Conservation (phyloP, 2,329 filamentous ascomycete species). For the Chrysoporthe austroafricana region DNA sequence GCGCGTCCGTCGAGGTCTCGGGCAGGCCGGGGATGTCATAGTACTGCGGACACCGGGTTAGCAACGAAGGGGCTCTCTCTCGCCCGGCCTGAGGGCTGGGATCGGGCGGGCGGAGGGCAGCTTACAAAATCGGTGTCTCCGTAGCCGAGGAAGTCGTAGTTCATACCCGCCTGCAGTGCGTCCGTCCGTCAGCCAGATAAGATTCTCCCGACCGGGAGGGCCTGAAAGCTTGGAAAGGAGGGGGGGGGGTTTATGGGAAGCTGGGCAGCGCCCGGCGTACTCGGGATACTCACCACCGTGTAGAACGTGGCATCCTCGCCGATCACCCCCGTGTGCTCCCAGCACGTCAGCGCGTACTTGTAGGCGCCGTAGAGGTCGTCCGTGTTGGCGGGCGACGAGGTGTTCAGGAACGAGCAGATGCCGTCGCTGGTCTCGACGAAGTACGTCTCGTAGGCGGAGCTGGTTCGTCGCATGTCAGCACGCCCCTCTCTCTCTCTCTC, state of each 20-base stretch:
- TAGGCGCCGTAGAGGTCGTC: conserved; percentile 16
- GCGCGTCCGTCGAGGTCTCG: not conserved
- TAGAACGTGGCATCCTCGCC: conserved; percentile 16
- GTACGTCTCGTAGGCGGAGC: not conserved
- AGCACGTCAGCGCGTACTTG: conserved; percentile 22
- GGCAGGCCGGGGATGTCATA: conserved; percentile 22
- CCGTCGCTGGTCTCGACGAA: conserved; percentile 13
- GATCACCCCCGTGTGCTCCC: conserved; percentile 11
- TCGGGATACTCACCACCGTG: conserved; percentile 18
- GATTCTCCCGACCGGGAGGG: not conserved
- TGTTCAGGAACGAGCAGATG: conserved; percentile 24
- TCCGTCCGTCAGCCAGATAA: not conserved
- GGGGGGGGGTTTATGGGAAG: not conserved
- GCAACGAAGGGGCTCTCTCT: not conserved
- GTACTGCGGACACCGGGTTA: conserved; percentile 5
- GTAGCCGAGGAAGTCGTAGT: conserved; percentile 19
- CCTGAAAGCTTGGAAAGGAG: not conserved
- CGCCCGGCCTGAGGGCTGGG: not conserved
- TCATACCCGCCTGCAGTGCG: conserved; percentile 4
- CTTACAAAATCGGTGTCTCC: conserved; percentile 20
- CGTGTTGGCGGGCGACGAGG: conserved; percentile 17
- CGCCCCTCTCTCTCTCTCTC: too few species aligned
- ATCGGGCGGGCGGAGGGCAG: not conserved
- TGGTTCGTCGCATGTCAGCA: not conserved
- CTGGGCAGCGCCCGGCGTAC: not conserved